A percentile compares a stretch with the other conserved stretches of the same genome.
Conservation (phyloP, 2,329 filamentous ascomycete species). For the Cylindrodendrum hubeiense region DNA sequence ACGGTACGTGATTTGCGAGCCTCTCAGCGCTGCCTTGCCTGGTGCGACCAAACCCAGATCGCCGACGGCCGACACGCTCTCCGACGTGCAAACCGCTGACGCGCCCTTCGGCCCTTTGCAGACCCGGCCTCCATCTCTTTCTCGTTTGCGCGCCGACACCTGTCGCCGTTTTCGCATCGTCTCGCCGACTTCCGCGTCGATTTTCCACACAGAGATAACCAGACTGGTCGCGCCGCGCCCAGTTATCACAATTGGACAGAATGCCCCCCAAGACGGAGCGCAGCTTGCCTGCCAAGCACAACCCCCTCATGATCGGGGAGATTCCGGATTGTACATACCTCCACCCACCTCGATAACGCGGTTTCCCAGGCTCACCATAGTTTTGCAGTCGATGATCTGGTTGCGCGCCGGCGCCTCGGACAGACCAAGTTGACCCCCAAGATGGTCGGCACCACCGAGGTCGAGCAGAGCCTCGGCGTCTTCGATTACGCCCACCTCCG, state of each 20-base stretch:
- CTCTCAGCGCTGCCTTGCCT: constrained; percentile 2
- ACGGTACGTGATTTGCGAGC: constrained; percentile 43
- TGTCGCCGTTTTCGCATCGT: constrained; percentile 9
- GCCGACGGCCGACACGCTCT: constrained; percentile 19
- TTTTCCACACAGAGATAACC: constrained; percentile 30
- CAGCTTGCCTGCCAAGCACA: constrained; percentile 70
- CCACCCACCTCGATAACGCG: constrained; percentile 20
- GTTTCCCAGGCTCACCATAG: constrained; percentile 42
- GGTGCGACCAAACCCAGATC: constrained; percentile 6
- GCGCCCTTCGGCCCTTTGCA: constrained; percentile 21
- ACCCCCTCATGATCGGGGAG: constrained; percentile 75
- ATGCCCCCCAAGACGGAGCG: constrained; percentile 55
- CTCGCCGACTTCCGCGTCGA: constrained; percentile 33
- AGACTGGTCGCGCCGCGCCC: constrained; percentile 40
- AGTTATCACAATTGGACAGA: constrained; percentile 38
- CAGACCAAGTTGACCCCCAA: constrained; percentile 92
- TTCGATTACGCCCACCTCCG: constrained; percentile 98
- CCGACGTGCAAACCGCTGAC: constrained; percentile 34
- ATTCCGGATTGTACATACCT: constrained; percentile 70
- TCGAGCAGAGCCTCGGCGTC: constrained; percentile 79
- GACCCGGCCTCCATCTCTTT: constrained; percentile 19
- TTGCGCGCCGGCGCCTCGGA: constrained; percentile 87
- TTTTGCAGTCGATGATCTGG: constrained; percentile 75
- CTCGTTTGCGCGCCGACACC: constrained; percentile 30
- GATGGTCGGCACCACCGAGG: constrained; percentile 80